These are phyloP conservation scores for Blepharisma stoltei DNA, from an alignment of 73 alveolate species.

Conservation along the genomic window DNA sequence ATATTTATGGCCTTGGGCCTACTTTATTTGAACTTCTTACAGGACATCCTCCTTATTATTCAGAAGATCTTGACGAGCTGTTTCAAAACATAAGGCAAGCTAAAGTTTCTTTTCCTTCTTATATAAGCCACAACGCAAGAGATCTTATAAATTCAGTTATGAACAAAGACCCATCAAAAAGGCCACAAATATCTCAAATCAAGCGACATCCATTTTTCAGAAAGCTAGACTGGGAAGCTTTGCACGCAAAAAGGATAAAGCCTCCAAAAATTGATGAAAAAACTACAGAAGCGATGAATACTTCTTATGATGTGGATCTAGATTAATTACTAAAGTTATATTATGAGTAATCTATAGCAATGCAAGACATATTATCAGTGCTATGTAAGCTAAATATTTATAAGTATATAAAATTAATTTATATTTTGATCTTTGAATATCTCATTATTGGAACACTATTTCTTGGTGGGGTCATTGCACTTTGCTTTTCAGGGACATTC, in stretches of 20 bases:
- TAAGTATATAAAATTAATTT: no score
- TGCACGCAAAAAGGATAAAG: not conserved
- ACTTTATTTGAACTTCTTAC: slow-evolving; percentile 84
- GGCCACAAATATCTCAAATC: slow-evolving; percentile 22
- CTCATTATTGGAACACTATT: no score
- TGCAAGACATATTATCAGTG: no score
- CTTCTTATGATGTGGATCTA: no score
- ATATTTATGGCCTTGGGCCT: slow-evolving; percentile 88
- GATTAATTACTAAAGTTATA: no score
- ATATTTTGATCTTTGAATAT: no score
- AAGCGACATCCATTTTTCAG: slow-evolving; percentile 6
- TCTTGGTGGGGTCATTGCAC: slow-evolving; percentile 9
- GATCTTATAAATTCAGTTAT: not conserved
- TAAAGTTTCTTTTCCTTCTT: not conserved
- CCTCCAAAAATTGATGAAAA: slow-evolving; percentile 10
- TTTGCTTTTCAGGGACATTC: slow-evolving; percentile 24
- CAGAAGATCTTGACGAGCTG: slow-evolving; percentile 47
- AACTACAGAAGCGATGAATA: no score
- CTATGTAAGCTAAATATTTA: no score
- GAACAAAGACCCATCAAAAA: slow-evolving; percentile 28
- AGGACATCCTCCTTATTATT: slow-evolving; percentile 86
- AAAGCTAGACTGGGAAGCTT: not conserved
- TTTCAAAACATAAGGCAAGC: not conserved
- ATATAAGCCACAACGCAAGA: not conserved
- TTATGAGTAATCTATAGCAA: no score